These are phyloP conservation scores for Tilletia caries DNA, from an alignment of 1,284 basidiomycete species.

Conservation along the genomic window DNA sequence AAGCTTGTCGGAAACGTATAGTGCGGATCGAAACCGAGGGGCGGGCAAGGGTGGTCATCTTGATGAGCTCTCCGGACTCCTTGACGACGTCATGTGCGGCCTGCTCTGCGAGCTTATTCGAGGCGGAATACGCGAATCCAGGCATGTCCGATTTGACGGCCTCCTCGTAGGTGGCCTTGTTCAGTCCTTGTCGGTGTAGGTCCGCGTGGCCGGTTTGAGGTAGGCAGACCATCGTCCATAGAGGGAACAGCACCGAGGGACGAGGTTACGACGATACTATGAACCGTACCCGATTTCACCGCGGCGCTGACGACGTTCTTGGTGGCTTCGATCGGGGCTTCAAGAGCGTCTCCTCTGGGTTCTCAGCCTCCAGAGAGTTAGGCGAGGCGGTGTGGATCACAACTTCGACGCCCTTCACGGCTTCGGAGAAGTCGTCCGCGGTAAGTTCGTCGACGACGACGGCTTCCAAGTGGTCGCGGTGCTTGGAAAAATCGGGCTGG, in stretches of 20 bases:
- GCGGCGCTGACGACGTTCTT: conserved; percentile 8
- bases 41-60: conserved; percentile 37
- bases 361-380: not conserved
- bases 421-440: conserved; percentile 67
- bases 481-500: conserved; percentile 57
- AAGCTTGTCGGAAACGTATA: not conserved
- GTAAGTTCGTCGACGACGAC: conserved; percentile 63
- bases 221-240: conserved; percentile 42
- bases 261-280: conserved; percentile 6
- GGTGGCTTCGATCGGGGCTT: conserved; percentile 12
- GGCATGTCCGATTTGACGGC: not conserved
- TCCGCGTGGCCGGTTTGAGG: conserved; percentile 26
- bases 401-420: conserved; percentile 65
- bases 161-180: conserved; percentile 16
- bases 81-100: conserved; percentile 17
- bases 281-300: conserved; percentile 2
- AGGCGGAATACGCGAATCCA: conserved; percentile 12
- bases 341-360: conserved; percentile 5
- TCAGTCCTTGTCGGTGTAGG: conserved; percentile 14
- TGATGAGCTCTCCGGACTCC: conserved; percentile 29
- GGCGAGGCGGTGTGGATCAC: conserved; percentile 20
- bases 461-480: conserved; percentile 59
- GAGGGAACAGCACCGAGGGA: not conserved
- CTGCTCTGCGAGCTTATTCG: conserved; percentile 13
- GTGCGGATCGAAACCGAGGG: conserved; percentile 28